phyloP scores from a whole-genome alignment of 176 grass and related monocot genomes.

The Eragrostis curvula region DNA sequence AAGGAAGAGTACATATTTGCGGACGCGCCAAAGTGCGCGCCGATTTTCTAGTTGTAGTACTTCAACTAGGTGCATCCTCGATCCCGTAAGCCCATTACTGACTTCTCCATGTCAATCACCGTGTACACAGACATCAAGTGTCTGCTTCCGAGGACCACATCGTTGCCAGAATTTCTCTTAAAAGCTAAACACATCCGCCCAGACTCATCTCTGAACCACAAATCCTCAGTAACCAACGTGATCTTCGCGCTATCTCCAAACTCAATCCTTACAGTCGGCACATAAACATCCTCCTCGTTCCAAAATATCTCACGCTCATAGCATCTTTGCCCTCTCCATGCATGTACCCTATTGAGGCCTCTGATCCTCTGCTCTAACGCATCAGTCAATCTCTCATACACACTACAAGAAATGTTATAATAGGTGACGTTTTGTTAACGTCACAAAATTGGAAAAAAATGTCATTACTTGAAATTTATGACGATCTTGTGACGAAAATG shows the following conservation, averaged over 20 bases:
- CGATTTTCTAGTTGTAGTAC: too few relatives aligned
- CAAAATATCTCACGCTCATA: not conserved
- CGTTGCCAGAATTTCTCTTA: not conserved
- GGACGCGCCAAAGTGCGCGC: too few relatives aligned
- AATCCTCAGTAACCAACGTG: not conserved
- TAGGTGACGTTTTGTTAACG: too few relatives aligned
- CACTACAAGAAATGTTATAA: too few relatives aligned
- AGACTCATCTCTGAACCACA: not conserved
- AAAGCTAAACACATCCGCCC: not conserved
- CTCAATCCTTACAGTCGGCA: not conserved
- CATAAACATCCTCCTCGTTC: slow-evolving; percentile 4
- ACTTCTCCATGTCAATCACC: not conserved
- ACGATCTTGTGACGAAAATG: too few relatives aligned
- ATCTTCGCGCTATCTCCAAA: not conserved
- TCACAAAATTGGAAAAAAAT: too few relatives aligned
- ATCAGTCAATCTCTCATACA: too few relatives aligned
- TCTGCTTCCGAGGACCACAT: slow-evolving; percentile 11
- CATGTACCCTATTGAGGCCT: not conserved
- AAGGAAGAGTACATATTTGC: too few relatives aligned
- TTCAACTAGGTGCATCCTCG: not conserved
- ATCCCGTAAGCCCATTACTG: not conserved
- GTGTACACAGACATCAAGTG: not conserved
- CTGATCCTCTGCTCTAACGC: not conserved
- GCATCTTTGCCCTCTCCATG: not conserved
- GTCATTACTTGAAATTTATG: too few relatives aligned